These are phyloP conservation scores for Solanum bukasovii DNA, from an alignment of 257 asterid genomes.

Conservation along the genomic window DNA sequence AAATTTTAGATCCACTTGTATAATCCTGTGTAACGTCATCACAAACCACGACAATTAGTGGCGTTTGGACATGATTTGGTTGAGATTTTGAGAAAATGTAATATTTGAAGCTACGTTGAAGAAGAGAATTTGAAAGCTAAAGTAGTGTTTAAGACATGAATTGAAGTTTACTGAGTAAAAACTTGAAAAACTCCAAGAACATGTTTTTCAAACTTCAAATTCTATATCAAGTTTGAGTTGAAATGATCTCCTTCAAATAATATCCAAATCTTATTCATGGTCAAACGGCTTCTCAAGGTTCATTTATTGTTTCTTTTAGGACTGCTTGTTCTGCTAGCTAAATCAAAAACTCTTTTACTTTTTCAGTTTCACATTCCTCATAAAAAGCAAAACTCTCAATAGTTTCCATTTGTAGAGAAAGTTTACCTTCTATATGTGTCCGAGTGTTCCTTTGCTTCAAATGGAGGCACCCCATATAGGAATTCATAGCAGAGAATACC, in stretches of 20 bases:
- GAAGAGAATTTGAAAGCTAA: neutral
- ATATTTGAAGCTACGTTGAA: neutral
- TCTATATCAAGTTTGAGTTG: neutral
- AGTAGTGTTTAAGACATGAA: neutral
- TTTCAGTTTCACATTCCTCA: neutral
- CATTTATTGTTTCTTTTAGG: neutral
- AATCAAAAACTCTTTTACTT: neutral
- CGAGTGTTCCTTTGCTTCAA: slow-evolving; percentile 90
- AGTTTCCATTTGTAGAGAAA: neutral
- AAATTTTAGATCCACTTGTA: slow-evolving; percentile 88
- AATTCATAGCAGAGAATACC: slow-evolving; percentile 94
- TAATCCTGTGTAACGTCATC: slow-evolving; percentile 42
- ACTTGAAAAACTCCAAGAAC: neutral
- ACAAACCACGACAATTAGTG: neutral
- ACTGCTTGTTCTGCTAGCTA: neutral
- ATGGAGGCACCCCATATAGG: slow-evolving; percentile 91
- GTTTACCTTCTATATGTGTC: slow-evolving; percentile 89
- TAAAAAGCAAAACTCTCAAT: neutral
- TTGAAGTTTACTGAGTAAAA: neutral
- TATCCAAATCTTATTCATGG: neutral
- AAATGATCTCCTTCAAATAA: neutral
- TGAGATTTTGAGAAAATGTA: neutral
- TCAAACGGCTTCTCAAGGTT: neutral
- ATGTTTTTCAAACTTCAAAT: neutral
- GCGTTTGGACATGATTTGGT: neutral